Conservation (phyloP, 106 monocot species). For the Dendrobium catenatum region DNA sequence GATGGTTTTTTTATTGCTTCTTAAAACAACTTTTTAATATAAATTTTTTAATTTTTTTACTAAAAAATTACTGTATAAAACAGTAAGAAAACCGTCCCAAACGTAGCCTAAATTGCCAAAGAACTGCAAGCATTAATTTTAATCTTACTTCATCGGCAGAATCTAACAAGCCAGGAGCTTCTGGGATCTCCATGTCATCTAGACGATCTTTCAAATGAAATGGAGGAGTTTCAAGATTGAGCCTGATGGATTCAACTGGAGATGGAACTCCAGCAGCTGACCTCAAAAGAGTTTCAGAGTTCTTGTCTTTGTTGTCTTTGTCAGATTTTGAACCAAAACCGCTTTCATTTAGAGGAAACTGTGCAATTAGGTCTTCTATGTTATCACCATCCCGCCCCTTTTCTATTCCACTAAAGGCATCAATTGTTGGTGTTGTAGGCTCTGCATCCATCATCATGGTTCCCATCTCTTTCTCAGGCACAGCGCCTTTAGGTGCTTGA, state of each 20-base stretch:
- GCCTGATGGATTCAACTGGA: slow-evolving; percentile 2
- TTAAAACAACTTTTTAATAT: no score
- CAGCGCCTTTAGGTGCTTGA: background rate
- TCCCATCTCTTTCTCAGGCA: slow-evolving; percentile 7
- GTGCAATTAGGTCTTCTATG: slow-evolving; percentile 12
- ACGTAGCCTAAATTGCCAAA: no score
- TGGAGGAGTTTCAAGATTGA: slow-evolving; percentile 20
- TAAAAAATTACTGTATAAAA: no score
- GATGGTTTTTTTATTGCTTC: no score
- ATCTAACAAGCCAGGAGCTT: slow-evolving; percentile 16
- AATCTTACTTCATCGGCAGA: slow-evolving; percentile 21
- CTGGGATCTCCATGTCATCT: slow-evolving; percentile 15
- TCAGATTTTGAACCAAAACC: slow-evolving; percentile 19
- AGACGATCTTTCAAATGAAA: slow-evolving; percentile 22
- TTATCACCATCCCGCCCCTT: slow-evolving; percentile 4
- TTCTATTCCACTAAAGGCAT: slow-evolving; percentile 11
- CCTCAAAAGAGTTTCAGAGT: slow-evolving; percentile 11
- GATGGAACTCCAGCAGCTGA: slow-evolving; percentile 11
- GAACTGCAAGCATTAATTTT: background rate
- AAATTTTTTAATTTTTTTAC: no score
- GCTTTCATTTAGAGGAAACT: slow-evolving; percentile 12
- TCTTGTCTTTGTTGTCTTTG: slow-evolving; percentile 16
- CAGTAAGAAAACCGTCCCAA: no score
- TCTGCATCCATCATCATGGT: slow-evolving; percentile 1
- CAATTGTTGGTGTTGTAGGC: background rate